These are phyloP conservation scores for Candida nemodendra DNA, from an alignment of 805 yeast species.

Conservation along the genomic window DNA sequence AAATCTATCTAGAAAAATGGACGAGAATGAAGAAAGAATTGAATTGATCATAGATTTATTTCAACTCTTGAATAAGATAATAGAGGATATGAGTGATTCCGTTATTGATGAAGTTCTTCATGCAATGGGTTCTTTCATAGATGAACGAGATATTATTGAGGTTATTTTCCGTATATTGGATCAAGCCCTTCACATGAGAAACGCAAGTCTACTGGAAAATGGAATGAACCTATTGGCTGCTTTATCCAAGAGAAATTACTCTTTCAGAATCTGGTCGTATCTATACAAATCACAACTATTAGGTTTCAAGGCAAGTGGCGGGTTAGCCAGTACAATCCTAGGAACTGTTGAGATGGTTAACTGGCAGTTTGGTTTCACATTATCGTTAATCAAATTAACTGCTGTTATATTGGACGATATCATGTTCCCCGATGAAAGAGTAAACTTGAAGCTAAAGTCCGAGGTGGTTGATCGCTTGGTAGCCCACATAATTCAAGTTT, in stretches of 20 bases:
- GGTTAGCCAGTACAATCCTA: constrained; percentile 56
- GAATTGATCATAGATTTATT: constrained; percentile 48
- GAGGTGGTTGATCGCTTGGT: constrained; percentile 55
- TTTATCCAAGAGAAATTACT: constrained; percentile 43
- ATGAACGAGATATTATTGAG: constrained; percentile 40
- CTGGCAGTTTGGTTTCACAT: constrained; percentile 65
- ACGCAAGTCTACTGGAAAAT: constrained; percentile 42
- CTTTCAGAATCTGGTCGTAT: constrained; percentile 78
- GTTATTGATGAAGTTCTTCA: constrained; percentile 26
- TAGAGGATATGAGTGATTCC: constrained; percentile 37
- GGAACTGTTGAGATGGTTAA: constrained; percentile 71
- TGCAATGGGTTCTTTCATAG: constrained; percentile 37
- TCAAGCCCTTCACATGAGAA: constrained; percentile 57
- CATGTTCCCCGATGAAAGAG: constrained; percentile 37
- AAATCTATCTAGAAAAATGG: constrained; percentile 47
- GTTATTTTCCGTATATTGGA: constrained; percentile 67
- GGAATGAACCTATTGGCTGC: constrained; percentile 51
- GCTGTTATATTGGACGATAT: constrained; percentile 53
- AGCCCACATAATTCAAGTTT: constrained; percentile 59
- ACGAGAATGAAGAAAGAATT: constrained; percentile 38
- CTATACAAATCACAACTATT: constrained; percentile 65
- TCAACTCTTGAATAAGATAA: constrained; percentile 47
- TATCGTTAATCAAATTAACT: constrained; percentile 56
- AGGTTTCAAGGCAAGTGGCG: constrained; percentile 62
- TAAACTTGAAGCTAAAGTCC: constrained; percentile 44